phyloP scores from a whole-genome alignment of 2,329 filamentous ascomycete genomes.

The Neurospora sp. region DNA sequence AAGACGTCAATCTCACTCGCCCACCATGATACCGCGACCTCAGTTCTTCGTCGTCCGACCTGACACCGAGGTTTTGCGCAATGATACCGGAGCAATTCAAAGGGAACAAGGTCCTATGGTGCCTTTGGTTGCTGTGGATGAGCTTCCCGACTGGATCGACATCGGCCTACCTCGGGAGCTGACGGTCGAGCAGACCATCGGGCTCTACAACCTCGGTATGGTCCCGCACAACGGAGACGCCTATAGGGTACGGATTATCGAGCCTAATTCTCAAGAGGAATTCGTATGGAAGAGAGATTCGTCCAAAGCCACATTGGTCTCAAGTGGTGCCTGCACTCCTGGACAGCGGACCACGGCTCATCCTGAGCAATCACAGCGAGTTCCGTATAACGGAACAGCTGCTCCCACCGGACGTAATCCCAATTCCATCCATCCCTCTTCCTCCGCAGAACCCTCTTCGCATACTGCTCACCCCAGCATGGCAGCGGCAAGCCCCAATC shows the following conservation, averaged over 20 bases:
- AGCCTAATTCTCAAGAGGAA: not conserved
- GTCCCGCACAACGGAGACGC: constrained; percentile 13
- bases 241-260: constrained; percentile 20
- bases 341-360: not conserved
- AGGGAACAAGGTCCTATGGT: constrained; percentile 29
- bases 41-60: constrained; percentile 36
- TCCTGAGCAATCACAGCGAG: not conserved
- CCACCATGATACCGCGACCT: constrained; percentile 18
- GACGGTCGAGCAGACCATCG: constrained; percentile 25
- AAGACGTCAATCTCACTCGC: not conserved
- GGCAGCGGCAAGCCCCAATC: not conserved
- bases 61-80: constrained; percentile 18
- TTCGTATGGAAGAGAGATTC: not conserved
- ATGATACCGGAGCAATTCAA: constrained; percentile 17
- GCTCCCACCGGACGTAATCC: not conserved
- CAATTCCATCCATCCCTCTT: not conserved
- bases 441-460: not conserved
- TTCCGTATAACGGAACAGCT: not conserved
- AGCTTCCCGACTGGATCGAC: constrained; percentile 37
- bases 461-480: not conserved
- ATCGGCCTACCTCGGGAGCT: constrained; percentile 35
- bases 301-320: not conserved
- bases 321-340: not conserved
- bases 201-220: constrained; percentile 30
- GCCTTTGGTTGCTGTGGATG: constrained; percentile 43